Base-by-base conservation (phyloP, 192 early-diverging fungal genomes). In the Coemansia sp. region DNA sequence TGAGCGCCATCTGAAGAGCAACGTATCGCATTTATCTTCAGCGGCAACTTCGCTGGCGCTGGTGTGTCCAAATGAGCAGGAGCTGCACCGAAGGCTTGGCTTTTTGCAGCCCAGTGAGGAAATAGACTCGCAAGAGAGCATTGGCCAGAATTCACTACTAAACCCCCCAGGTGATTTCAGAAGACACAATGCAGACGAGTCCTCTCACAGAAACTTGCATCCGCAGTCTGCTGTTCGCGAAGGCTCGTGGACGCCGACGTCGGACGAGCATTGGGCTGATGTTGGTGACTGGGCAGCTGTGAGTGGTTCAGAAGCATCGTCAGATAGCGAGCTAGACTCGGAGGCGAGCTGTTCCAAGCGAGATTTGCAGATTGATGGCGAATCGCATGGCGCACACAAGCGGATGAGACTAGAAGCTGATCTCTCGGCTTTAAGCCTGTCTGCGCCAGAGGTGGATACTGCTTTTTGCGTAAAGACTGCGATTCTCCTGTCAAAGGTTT, bases 381-480 rank as follows among this genome's bases (percentile, higher is more conserved):
- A 43, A 28, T 32, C 18, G 41, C 41, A 51, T 11, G 11, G 22
- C 28, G 20, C 62, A 48, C 3, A 3, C 14, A 64, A 64, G 62
- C 62, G 62, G 3, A 7, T 41, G 34, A 43, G 62, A 17, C 45
- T 32, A 20, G 45, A 38, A 64, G 17, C 60, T 8, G 11, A 14
- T 8, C 5, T 20, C 0, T 18, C 39, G 32, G 15, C 32, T 4
- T 5, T 41, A 28, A 28, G 8, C 28, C 37, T 32, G 8, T 18
- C 3, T 12, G 51, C n/a, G 9, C 37, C 39, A 38, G 36, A 61
- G 7, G 35, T 33, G 2, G 62, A 60, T 11, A 63, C 75, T 2
- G 70, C 59, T 15, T 82, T 82, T 45, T 71, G 62, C n/a, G 52
- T 65, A 12, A 82, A 77, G 28, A 82, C 79, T 7, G 75, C 67